Evolutionary conservation across 305 asterid species (phyloP), one percentile per base, ranked within the genome.

Genomic region (Solanum hybrid): DNA sequence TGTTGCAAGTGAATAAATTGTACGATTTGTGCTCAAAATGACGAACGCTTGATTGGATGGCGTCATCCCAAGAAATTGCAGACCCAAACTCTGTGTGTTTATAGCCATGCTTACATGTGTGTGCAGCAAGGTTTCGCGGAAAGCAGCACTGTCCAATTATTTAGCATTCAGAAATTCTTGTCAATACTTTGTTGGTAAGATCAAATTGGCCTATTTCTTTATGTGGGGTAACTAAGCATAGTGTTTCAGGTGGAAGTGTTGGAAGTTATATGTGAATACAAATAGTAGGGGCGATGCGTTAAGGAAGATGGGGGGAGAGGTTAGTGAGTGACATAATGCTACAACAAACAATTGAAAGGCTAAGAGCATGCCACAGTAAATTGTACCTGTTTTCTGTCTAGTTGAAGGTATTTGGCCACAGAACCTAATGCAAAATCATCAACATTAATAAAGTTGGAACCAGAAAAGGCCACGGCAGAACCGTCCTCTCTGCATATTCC

Each of bases 401-500:
- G 89, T 89, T 95, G 98, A 92, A 97, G 92, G 93, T 95, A 97
- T 93, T 98, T 93, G 61, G 98, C 99, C 83, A 93, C 95, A 3
- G 98, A 88, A 45, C 98, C 98, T 89, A 94, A 95, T 10, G 98
- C 95, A 79, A 95, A 97, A 79, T 93, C 90, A 80, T 95, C 94
- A 20, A 95, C 90, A 89, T 90, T 96, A 79, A 97, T 89, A 37
- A 95, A 94, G 91, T 94, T 93, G 82, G 99, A 95, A 86, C 98
- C 99, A 10, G 98, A 91, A 91, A 97, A 97, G 94, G 95, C 98
- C 78, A 97, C 68, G 73, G 95, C 90, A 76, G 93, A 89, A 17
- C 98, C 99, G 3, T 97, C 99, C 93, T 97, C 99, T 91, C 80
- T 92, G 93, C 99, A 94, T 91, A 97, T 91, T 26, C 99, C 99